Percentiles rank a stretch among this genome's conserved stretches.
These are phyloP conservation scores for Eurotiales sp. DNA, from an alignment of 2,329 filamentous ascomycete genomes.

Conservation along the genomic window DNA sequence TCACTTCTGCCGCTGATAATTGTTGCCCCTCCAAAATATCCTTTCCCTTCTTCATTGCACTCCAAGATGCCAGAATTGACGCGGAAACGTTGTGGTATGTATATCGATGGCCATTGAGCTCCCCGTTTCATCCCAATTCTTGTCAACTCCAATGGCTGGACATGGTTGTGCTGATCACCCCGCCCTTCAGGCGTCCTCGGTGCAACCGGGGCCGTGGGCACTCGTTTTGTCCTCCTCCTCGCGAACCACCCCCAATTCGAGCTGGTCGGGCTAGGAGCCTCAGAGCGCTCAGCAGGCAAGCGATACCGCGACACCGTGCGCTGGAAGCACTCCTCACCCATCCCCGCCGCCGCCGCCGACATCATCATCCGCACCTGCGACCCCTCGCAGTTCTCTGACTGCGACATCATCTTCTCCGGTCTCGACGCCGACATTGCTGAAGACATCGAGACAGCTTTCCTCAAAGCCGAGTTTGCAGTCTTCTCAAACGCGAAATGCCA, in stretches of 20 bases:
- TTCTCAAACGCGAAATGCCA: slow-evolving; percentile 13
- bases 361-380: background rate
- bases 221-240: slow-evolving; percentile 10
- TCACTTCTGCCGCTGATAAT: too few relatives aligned
- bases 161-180: too few relatives aligned
- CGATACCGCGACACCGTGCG: slow-evolving; percentile 6
- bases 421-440: background rate
- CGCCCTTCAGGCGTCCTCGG: slow-evolving; percentile 1
- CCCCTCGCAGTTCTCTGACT: slow-evolving; percentile 2
- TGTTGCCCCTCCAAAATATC: too few relatives aligned
- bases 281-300: slow-evolving; percentile 10
- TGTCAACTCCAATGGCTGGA: too few relatives aligned
- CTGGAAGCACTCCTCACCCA: slow-evolving; percentile 11
- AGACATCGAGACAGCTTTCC: slow-evolving; percentile 8
- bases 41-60: too few relatives aligned
- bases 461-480: slow-evolving; percentile 4
- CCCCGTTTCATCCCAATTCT: too few relatives aligned
- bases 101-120: too few relatives aligned
- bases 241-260: slow-evolving; percentile 5
- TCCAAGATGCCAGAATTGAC: too few relatives aligned
- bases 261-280: slow-evolving; percentile 7
- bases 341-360: background rate
- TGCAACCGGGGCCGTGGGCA: slow-evolving; percentile 6
- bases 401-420: slow-evolving; percentile 13
- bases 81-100: too few relatives aligned